Evolutionary conservation across 495 filamentous ascomycete species (phyloP).

Genomic region (Astrothelium macrocarpum): DNA sequence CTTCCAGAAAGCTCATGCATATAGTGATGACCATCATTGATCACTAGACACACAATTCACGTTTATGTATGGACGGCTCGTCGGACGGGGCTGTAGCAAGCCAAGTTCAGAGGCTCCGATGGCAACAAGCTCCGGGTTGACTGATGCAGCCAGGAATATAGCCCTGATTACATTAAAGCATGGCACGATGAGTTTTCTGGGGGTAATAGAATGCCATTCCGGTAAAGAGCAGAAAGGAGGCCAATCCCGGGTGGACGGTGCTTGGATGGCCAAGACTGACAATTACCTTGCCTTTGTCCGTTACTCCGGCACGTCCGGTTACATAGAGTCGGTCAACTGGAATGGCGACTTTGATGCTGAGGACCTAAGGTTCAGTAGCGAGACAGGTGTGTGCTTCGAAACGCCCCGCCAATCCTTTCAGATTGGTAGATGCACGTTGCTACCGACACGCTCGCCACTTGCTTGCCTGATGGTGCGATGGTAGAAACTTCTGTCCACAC

Average conservation of each 20-base stretch:
- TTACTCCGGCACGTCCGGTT: background rate
- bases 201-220: conserved; percentile 1
- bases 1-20: background rate
- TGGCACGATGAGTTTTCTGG: background rate
- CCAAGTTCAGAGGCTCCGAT: background rate
- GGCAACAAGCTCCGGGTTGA: background rate
- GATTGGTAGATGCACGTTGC: background rate
- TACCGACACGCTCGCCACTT: background rate
- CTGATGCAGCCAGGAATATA: background rate
- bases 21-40: background rate
- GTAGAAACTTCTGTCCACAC: background rate
- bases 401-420: background rate
- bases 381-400: background rate
- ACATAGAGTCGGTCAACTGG: background rate
- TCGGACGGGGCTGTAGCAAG: background rate
- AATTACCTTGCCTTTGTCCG: background rate
- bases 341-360: background rate
- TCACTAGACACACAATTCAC: background rate
- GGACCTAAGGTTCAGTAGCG: background rate
- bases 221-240: background rate
- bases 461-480: background rate
- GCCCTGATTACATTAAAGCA: background rate
- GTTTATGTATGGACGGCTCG: background rate
- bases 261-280: background rate
- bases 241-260: background rate